Conservation (phyloP, 2,329 filamentous ascomycete species). For the Diaporthe sp. region DNA sequence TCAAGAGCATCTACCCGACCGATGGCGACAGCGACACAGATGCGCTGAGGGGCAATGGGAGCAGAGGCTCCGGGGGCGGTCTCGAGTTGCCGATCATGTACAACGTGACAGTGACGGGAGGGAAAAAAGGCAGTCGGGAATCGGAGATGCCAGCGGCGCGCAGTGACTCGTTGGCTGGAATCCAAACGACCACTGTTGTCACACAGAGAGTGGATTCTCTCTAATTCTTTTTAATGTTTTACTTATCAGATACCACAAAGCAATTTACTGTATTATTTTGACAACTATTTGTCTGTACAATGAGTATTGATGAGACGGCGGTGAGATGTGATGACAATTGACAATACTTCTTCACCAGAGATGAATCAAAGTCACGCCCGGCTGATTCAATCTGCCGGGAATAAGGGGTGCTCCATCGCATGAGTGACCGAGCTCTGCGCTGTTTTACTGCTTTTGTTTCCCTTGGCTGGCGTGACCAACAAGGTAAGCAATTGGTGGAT, state of each 20-base stretch:
- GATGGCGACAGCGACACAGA: constrained; percentile 35
- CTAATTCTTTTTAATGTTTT: constrained; percentile 20
- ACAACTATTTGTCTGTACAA: not conserved
- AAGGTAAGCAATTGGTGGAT: constrained; percentile 9
- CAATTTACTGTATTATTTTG: not conserved
- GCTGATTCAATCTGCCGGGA: not conserved
- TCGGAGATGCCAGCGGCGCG: not conserved
- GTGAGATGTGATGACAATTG: not conserved
- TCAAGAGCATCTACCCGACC: not conserved
- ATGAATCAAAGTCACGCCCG: not conserved
- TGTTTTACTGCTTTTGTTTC: not conserved
- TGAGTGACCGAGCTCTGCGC: not conserved
- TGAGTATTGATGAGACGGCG: not conserved
- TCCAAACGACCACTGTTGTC: constrained; percentile 45
- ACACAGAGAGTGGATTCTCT: constrained; percentile 42
- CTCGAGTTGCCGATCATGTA: constrained; percentile 36
- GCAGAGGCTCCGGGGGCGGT: constrained; percentile 10
- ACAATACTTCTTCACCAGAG: not conserved
- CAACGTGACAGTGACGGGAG: constrained; percentile 40
- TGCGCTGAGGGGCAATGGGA: constrained; percentile 14
- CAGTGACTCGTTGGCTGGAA: constrained; percentile 32
- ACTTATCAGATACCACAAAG: constrained; percentile 19
- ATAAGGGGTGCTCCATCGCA: not conserved
- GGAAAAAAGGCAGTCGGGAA: constrained; percentile 18
- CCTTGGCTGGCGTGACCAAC: constrained; percentile 3